Conservation (phyloP, 768 basidiomycete genomes). For the Lentinula sp. region DNA sequence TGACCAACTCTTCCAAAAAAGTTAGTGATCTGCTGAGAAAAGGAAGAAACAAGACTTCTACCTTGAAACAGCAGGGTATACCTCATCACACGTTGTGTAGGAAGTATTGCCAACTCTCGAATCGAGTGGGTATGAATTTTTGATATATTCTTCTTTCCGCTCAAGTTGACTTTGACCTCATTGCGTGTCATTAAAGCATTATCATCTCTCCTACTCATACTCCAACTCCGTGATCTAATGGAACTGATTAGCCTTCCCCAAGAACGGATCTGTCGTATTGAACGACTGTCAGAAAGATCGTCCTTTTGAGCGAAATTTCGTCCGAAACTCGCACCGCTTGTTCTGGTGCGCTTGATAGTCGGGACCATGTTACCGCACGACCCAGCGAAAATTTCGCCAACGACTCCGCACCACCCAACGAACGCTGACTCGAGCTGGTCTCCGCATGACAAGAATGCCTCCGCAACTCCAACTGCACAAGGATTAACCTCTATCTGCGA, state of each 20-base stretch:
- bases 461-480: slow-evolving; percentile 58
- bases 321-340: neutral
- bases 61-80: slow-evolving; percentile 59
- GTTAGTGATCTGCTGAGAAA: neutral
- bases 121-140: slow-evolving; percentile 16
- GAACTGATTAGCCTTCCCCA: slow-evolving; percentile 6
- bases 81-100: slow-evolving; percentile 57
- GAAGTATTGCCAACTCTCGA: slow-evolving; percentile 56
- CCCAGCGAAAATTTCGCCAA: slow-evolving; percentile 39
- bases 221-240: neutral
- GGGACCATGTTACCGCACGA: slow-evolving; percentile 6
- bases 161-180: neutral
- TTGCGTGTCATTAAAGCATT: neutral
- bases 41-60: slow-evolving; percentile 16
- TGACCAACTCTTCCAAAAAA: slow-evolving; percentile 38
- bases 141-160: neutral
- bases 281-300: neutral
- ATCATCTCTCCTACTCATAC: neutral
- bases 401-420: slow-evolving; percentile 53
- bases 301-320: neutral
- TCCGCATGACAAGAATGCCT: slow-evolving; percentile 49
- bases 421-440: slow-evolving; percentile 50
- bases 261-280: slow-evolving; percentile 1
- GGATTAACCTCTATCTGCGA: slow-evolving; percentile 49
- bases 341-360: neutral